Evolutionary conservation across 2,329 filamentous ascomycete species (phyloP).

Genomic region (Calonectria pauciramosa): DNA sequence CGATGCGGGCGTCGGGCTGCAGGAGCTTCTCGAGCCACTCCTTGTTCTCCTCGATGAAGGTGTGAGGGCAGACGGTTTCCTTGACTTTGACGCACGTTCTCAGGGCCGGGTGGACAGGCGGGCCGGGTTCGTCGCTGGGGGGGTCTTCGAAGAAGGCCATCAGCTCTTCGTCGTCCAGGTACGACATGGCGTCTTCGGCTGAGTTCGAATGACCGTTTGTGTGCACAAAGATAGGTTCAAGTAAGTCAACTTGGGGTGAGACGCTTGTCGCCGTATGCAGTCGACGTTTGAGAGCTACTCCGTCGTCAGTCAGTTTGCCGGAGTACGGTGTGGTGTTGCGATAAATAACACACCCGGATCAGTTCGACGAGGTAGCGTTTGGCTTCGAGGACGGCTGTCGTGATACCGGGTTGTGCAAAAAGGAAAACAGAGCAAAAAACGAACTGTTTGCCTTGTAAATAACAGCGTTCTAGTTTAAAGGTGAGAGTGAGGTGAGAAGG

Average conservation of each 20-base stretch:
- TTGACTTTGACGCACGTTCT: not conserved
- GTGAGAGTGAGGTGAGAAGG: not conserved
- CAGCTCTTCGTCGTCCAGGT: not conserved
- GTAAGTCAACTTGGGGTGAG: not conserved
- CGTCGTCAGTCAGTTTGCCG: not conserved
- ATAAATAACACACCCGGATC: not conserved
- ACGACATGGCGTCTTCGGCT: not conserved
- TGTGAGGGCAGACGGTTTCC: not conserved
- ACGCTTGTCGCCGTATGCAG: no score
- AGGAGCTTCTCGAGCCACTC: slow-evolving; percentile 14
- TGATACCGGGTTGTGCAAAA: not conserved
- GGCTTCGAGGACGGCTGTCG: not conserved
- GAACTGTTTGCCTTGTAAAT: not conserved
- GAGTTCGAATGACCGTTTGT: not conserved
- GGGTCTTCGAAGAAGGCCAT: not conserved
- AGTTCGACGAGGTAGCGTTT: not conserved
- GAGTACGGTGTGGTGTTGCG: no score
- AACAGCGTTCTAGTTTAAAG: not conserved
- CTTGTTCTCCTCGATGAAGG: slow-evolving; percentile 14
- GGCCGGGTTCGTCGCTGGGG: no score
- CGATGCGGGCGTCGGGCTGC: not conserved
- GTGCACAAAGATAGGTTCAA: not conserved
- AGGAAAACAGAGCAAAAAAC: not conserved
- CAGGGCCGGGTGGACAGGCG: not conserved
- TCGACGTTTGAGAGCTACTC: not conserved